Evolutionary conservation across 495 filamentous ascomycete genomes (phyloP).

Genomic region (Penicillium mononematosum): DNA sequence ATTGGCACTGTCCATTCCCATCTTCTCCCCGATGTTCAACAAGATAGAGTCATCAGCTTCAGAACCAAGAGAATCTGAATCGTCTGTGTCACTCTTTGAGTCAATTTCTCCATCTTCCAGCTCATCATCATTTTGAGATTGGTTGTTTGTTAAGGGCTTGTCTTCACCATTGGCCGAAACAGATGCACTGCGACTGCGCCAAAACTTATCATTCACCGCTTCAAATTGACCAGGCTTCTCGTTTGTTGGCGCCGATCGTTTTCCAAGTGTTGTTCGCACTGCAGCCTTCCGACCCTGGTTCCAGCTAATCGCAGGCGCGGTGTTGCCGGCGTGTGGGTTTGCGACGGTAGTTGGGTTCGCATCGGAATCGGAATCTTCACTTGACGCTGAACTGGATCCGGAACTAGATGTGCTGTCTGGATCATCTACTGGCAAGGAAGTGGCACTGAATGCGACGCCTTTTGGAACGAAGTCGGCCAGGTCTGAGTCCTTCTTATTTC

Average conservation of each 20-base stretch:
- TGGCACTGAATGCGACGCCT: conserved; percentile 39
- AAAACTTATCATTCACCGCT: conserved; percentile 41
- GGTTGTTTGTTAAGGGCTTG: neutral
- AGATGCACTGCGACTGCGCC: conserved; percentile 42
- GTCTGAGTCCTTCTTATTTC: conserved; percentile 24
- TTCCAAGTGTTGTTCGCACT: conserved; percentile 38
- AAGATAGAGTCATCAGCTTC: conserved; percentile 46
- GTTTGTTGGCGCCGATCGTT: conserved; percentile 15
- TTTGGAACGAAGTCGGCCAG: conserved; percentile 40
- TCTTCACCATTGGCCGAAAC: conserved; percentile 14
- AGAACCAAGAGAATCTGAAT: conserved; percentile 37
- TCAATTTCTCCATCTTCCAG: conserved; percentile 31
- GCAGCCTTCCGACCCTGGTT: conserved; percentile 39
- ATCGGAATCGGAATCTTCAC: conserved; percentile 19
- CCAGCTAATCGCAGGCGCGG: conserved; percentile 41
- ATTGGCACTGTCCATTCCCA: conserved; percentile 19
- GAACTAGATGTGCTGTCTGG: conserved; percentile 37
- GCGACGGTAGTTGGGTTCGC: conserved; percentile 11
- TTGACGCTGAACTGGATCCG: conserved; percentile 26
- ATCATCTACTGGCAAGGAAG: conserved; percentile 38
- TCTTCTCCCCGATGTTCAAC: conserved; percentile 40
- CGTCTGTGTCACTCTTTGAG: conserved; percentile 36
- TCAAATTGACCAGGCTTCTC: conserved; percentile 31
- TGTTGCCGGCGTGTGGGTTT: conserved; percentile 29
- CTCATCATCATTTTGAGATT: conserved; percentile 6